Percentiles rank a stretch among this genome's conserved stretches.
phyloP scores from a whole-genome alignment of 2,329 filamentous ascomycete genomes.

The Colletotrichum nymphaeae region DNA sequence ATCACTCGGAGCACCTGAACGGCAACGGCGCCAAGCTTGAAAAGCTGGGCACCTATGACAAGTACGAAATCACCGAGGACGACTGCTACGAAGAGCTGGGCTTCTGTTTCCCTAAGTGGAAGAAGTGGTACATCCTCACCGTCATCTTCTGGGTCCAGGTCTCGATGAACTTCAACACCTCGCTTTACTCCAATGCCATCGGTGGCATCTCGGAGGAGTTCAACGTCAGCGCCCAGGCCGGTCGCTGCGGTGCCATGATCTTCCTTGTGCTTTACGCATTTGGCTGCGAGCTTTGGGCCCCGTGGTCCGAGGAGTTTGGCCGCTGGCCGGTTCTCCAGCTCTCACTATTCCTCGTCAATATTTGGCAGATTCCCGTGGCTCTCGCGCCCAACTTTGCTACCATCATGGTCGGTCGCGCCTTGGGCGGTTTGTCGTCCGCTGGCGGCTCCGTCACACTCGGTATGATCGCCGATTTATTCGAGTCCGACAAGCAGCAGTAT shows the following conservation, averaged over 20 bases:
- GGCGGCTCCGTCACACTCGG: slow-evolving; percentile 80
- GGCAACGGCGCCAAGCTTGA: slow-evolving; percentile 43
- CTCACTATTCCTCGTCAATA: slow-evolving; percentile 79
- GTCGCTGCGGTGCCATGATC: slow-evolving; percentile 79
- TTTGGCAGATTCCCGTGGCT: slow-evolving; percentile 80
- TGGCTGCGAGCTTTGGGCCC: slow-evolving; percentile 89
- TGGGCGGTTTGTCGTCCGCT: slow-evolving; percentile 78
- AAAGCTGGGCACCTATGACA: slow-evolving; percentile 52
- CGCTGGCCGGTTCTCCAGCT: slow-evolving; percentile 80
- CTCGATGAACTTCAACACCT: slow-evolving; percentile 85
- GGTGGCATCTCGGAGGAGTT: slow-evolving; percentile 75
- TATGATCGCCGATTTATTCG: slow-evolving; percentile 82
- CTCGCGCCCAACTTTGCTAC: slow-evolving; percentile 79
- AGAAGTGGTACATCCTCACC: slow-evolving; percentile 80
- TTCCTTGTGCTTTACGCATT: slow-evolving; percentile 86
- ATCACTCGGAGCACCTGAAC: slow-evolving; percentile 43
- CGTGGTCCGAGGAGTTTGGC: slow-evolving; percentile 87
- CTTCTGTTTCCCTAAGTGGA: slow-evolving; percentile 68
- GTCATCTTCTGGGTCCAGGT: slow-evolving; percentile 80
- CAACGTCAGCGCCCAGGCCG: slow-evolving; percentile 73
- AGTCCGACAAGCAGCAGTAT: slow-evolving; percentile 77
- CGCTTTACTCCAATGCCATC: slow-evolving; percentile 77
- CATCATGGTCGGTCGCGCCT: slow-evolving; percentile 75
- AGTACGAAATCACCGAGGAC: slow-evolving; percentile 60
- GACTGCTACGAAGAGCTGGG: slow-evolving; percentile 76